A percentile compares a stretch with the other conserved stretches of the same genome.
Evolutionary conservation across 164 flowering plant genomes (phyloP).

Genomic region (Chimonanthus salicifolius): DNA sequence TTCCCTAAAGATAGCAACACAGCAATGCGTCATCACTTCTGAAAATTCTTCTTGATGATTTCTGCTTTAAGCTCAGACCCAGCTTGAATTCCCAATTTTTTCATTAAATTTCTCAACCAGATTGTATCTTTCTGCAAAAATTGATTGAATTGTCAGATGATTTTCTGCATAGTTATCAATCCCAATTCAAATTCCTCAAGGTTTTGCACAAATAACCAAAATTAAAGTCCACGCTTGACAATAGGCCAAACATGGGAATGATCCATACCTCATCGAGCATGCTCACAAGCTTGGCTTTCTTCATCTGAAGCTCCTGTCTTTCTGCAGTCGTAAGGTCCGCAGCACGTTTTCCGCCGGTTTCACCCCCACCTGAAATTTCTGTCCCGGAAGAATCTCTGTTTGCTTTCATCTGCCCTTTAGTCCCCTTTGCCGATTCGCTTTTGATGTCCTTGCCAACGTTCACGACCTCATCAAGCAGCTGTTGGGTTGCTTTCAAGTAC

Average conservation of each 20-base stretch:
- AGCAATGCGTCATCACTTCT: too few species aligned
- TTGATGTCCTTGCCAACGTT: conserved; percentile 52
- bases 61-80: background rate
- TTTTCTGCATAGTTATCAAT: background rate
- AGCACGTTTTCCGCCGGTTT: conserved; percentile 25
- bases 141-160: too few species aligned
- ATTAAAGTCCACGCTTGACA: background rate
- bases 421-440: conserved; percentile 26
- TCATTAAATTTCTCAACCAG: too few species aligned
- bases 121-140: too few species aligned
- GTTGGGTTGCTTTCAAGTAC: conserved; percentile 85
- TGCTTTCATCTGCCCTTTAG: conserved; percentile 27
- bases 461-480: conserved; percentile 84
- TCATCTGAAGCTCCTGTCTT: conserved; percentile 95
- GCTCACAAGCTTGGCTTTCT: conserved; percentile 84
- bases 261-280: conserved; percentile 88
- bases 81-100: background rate
- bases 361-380: conserved; percentile 39
- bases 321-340: conserved; percentile 70
- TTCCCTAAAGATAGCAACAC: too few species aligned
- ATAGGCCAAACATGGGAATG: background rate
- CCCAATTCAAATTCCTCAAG: background rate
- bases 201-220: background rate
- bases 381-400: conserved; percentile 28
- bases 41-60: background rate